Base-by-base conservation (phyloP, 2,329 filamentous ascomycete genomes). In the Penicillium crustosum region DNA sequence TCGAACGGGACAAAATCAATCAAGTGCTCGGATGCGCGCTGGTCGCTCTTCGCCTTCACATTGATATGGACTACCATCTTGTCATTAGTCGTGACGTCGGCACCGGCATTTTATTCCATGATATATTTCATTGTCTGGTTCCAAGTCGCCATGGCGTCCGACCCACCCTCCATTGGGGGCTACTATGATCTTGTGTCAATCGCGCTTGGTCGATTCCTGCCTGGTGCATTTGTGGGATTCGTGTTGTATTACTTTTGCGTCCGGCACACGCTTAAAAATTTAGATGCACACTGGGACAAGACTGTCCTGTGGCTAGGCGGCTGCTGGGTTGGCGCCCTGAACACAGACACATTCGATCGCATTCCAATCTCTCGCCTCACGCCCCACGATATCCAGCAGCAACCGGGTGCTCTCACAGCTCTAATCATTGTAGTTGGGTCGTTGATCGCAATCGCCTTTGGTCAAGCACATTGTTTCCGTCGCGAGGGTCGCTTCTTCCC, bases 281-380 rank as follows among this genome's bases (percentile, higher is more conserved):
- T 87, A 1, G 78, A 79, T 4, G 84, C 84, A 6, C 83, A 85
- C 61, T 66, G 84, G 49, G 84, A 87, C 61, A 86, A 86, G 69
- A 85, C 83, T 0, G 64, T 86, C 23, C 76, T 87, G 23, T 87
- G 84, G 84, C 76, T 87, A 0, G 83, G 84, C 0, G 77, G 80
- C 12, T 83, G 81, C 60, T 87, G 84, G 84, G 77, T 86, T 4
- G 84, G 83, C 17, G 83, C 82, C 23, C 66, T 87, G 53, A 85
- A 86, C 72, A 86, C 84, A 63, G 83, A 86, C 69, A 87, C 84
- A 0, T 86, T 87, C 66, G 84, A 86, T 71, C 80, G 80, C 49
- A 84, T 87, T 49, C 84, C 84, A 0, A 83, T 87, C 42, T 82
- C 85, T 55, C 83, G 84, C 19, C 76, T 87, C 23, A 87, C 84